phyloP scores from a whole-genome alignment of 164 flowering plant genomes.

The Nelumbo lutea region DNA sequence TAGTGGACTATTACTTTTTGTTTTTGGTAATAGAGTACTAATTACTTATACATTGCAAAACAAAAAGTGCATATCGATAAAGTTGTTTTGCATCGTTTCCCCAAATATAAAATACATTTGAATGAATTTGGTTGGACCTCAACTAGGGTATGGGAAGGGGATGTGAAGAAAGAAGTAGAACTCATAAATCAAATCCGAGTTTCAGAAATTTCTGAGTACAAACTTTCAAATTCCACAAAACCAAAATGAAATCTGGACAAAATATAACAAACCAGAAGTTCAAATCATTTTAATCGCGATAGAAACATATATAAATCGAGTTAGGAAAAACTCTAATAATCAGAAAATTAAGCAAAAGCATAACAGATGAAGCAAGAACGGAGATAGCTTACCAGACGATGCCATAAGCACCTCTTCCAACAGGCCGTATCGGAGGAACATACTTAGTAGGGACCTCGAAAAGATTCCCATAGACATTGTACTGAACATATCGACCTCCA shows the following conservation, averaged over 20 bases:
- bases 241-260: background rate
- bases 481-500: constrained; percentile 75
- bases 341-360: background rate
- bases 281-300: background rate
- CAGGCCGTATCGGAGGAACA: constrained; percentile 82
- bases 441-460: constrained; percentile 85
- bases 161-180: background rate
- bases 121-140: background rate
- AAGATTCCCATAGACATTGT: constrained; percentile 78
- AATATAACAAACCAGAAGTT: background rate
- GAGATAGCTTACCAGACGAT: constrained; percentile 69
- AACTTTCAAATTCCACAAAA: constrained; percentile 5
- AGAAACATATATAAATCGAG: background rate
- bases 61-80: background rate
- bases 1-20: background rate
- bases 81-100: background rate
- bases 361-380: background rate
- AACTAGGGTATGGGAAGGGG: background rate
- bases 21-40: background rate
- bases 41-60: background rate
- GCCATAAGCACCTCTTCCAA: constrained; percentile 96
- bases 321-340: background rate
- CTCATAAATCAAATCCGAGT: background rate
- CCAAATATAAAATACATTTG: background rate
- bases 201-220: background rate